Conservation (phyloP, 768 basidiomycete genomes). For the Scleroderma citrinum region DNA sequence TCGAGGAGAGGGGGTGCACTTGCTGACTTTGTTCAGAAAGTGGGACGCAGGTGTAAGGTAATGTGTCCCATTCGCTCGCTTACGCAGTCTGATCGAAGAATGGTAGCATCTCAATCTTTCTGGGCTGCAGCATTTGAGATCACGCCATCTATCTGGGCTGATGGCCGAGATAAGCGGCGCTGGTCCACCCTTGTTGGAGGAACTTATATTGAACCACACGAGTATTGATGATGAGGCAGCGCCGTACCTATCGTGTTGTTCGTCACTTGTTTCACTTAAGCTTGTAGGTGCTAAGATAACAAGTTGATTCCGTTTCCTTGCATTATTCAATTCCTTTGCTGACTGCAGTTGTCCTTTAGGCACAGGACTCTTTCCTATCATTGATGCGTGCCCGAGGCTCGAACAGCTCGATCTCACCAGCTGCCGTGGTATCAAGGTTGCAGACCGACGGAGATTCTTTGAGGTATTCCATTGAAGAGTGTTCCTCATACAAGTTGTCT, state of each 20-base stretch:
- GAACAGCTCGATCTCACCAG: slow-evolving; percentile 58
- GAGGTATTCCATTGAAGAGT: slow-evolving; percentile 34
- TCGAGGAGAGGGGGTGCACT: slow-evolving; percentile 33
- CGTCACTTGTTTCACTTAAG: slow-evolving; percentile 40
- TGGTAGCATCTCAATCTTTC: slow-evolving; percentile 54
- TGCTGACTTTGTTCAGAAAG: slow-evolving; percentile 39
- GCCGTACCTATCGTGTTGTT: slow-evolving; percentile 48
- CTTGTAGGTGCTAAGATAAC: slow-evolving; percentile 56
- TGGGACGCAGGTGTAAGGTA: slow-evolving; percentile 59
- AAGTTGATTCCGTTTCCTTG: slow-evolving; percentile 32
- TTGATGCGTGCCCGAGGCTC: slow-evolving; percentile 51
- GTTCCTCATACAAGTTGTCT: not conserved
- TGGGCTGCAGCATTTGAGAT: slow-evolving; percentile 43
- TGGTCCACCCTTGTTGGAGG: slow-evolving; percentile 35
- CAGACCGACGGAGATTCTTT: slow-evolving; percentile 60
- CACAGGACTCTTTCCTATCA: slow-evolving; percentile 47
- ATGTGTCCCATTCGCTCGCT: slow-evolving; percentile 2
- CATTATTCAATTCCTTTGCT: not conserved
- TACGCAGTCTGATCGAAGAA: not conserved
- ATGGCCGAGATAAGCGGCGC: slow-evolving; percentile 16
- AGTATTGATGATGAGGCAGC: slow-evolving; percentile 53
- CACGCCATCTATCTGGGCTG: slow-evolving; percentile 47
- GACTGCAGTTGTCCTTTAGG: slow-evolving; percentile 29
- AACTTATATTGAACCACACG: slow-evolving; percentile 54
- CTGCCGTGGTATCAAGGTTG: slow-evolving; percentile 55